These are phyloP conservation scores for Fusarium brachygibbosum DNA, from an alignment of 2,329 filamentous ascomycete genomes.

Conservation along the genomic window DNA sequence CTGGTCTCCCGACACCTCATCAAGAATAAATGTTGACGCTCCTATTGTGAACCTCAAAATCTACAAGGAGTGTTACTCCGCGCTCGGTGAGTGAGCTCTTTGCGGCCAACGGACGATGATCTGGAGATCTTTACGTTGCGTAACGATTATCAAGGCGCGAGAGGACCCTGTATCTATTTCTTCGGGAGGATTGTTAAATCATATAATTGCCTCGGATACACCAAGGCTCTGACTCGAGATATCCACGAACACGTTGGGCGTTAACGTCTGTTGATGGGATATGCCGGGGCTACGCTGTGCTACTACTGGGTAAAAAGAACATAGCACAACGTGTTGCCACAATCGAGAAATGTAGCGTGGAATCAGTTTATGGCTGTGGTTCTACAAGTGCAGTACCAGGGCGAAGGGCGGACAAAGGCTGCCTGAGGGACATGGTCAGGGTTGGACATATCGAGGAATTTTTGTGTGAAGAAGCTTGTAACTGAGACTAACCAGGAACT, in stretches of 20 bases:
- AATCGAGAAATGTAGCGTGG: slow-evolving; percentile 15
- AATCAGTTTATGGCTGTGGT: neutral
- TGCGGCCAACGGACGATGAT: slow-evolving; percentile 27
- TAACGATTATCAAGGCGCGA: slow-evolving; percentile 21
- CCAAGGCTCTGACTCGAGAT: slow-evolving; percentile 11
- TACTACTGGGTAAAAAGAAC: slow-evolving; percentile 5
- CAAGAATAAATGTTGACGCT: neutral
- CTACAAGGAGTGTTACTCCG: slow-evolving; percentile 6
- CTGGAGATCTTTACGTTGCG: slow-evolving; percentile 34
- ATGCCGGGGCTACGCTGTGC: slow-evolving; percentile 17
- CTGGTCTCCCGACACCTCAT: neutral
- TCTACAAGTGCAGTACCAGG: slow-evolving; percentile 11
- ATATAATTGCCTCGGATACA: slow-evolving; percentile 13
- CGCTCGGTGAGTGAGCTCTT: slow-evolving; percentile 13
- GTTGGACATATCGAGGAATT: slow-evolving; percentile 27
- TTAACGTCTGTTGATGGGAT: slow-evolving; percentile 20
- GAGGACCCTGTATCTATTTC: slow-evolving; percentile 5
- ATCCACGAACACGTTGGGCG: slow-evolving; percentile 30
- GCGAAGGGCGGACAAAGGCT: slow-evolving; percentile 7
- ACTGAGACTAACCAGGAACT: slow-evolving; percentile 2
- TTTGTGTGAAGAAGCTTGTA: slow-evolving; percentile 14
- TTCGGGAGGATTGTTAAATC: slow-evolving; percentile 20
- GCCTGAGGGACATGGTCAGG: slow-evolving; percentile 25
- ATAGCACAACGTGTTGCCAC: slow-evolving; percentile 31
- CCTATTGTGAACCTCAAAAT: neutral